Evolutionary conservation across 768 basidiomycete genomes (phyloP).

Genomic region (Lentinula edodes): DNA sequence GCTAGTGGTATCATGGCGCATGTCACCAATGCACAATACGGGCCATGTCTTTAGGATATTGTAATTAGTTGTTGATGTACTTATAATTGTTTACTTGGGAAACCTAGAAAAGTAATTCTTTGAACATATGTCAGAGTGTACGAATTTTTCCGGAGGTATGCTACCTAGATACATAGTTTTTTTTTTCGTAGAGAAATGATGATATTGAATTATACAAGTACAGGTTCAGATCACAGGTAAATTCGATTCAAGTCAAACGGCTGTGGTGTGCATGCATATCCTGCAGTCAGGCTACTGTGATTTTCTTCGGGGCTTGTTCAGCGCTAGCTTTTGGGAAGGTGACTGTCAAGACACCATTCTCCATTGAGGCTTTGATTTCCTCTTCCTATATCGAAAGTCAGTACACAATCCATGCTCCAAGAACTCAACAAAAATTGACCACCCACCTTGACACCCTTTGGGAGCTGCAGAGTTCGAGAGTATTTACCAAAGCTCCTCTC

Average conservation of each 20-base stretch:
- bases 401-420: conserved; percentile 13
- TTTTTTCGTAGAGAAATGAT: too few relatives aligned
- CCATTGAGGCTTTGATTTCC: conserved; percentile 40
- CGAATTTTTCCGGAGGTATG: too few relatives aligned
- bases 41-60: conserved; percentile 22
- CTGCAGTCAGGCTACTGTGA: conserved; percentile 24
- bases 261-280: background rate
- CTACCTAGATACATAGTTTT: too few relatives aligned
- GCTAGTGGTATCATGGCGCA: conserved; percentile 37
- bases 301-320: conserved; percentile 27
- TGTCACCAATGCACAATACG: conserved; percentile 38
- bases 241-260: too few relatives aligned
- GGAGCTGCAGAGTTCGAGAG: conserved; percentile 44
- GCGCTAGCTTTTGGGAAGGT: conserved; percentile 47
- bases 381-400: conserved; percentile 16
- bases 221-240: too few relatives aligned
- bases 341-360: conserved; percentile 44
- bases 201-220: too few relatives aligned
- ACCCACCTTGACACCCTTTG: conserved; percentile 48
- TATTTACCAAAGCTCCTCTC: conserved; percentile 49
- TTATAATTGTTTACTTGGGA: too few relatives aligned
- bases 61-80: too few relatives aligned
- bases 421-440: conserved; percentile 4
- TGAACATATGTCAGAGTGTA: too few relatives aligned
- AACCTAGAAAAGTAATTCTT: too few relatives aligned